A percentile compares a stretch with the other conserved stretches of the same genome.
Conservation (phyloP, 441 rosid genomes). For the Dalechampia spathulata region DNA sequence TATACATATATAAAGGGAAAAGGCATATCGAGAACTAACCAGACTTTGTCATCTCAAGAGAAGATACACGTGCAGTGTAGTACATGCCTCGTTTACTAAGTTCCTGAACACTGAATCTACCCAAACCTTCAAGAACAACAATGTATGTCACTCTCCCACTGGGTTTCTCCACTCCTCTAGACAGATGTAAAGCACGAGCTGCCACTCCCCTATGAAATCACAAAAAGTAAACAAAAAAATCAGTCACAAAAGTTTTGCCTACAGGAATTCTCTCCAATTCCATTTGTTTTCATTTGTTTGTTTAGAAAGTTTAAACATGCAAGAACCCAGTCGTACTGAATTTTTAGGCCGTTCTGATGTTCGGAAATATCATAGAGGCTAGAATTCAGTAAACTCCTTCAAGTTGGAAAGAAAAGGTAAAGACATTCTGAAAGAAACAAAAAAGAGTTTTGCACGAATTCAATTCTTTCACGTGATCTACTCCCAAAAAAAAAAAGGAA, state of each 20-base stretch:
- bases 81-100: conserved; percentile 87
- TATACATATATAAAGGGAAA: not conserved
- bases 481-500: too few species aligned
- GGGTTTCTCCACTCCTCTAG: conserved; percentile 99
- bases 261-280: too few species aligned
- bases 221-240: not conserved
- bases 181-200: conserved; percentile 94
- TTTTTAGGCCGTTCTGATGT: too few species aligned
- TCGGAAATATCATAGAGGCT: too few species aligned
- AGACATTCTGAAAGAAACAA: too few species aligned
- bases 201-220: conserved; percentile 74
- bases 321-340: too few species aligned
- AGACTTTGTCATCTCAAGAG: conserved; percentile 82
- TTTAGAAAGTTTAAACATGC: too few species aligned
- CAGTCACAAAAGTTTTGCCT: not conserved
- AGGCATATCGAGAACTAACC: conserved; percentile 38
- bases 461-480: too few species aligned
- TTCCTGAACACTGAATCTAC: conserved; percentile 91
- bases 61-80: conserved; percentile 75
- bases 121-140: conserved; percentile 95
- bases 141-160: conserved; percentile 98
- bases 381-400: too few species aligned
- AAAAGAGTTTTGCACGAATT: not conserved
- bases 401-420: too few species aligned
- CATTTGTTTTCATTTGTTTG: too few species aligned